Conservation (phyloP, 495 filamentous ascomycete species). For the Aspergillus hancockii region DNA sequence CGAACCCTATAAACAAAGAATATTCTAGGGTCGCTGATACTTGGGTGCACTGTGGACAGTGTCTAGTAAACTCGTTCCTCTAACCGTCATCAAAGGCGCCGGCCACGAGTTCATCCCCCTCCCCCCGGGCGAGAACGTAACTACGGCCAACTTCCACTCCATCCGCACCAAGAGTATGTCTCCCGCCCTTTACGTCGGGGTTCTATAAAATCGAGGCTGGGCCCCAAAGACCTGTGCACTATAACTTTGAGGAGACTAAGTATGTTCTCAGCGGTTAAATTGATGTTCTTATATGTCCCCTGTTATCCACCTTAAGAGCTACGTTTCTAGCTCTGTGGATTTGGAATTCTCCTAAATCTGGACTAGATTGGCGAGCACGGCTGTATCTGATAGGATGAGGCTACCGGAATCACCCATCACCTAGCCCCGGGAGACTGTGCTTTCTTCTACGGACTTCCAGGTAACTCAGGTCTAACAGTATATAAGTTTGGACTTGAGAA, state of each 20-base stretch:
- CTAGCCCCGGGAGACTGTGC: constrained; percentile 35
- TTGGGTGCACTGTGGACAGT: constrained; percentile 19
- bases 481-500: too few species aligned
- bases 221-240: constrained; percentile 26
- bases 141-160: constrained; percentile 32
- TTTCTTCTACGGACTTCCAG: constrained; percentile 37
- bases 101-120: constrained; percentile 33
- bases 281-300: constrained; percentile 30
- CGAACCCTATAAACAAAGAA: not conserved
- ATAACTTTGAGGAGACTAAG: constrained; percentile 34
- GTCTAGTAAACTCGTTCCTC: constrained; percentile 28
- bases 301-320: not conserved
- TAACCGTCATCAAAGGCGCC: constrained; percentile 36
- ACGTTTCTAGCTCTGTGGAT: not conserved
- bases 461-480: too few species aligned
- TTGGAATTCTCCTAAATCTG: not conserved
- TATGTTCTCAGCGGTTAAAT: constrained; percentile 36
- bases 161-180: constrained; percentile 33
- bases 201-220: constrained; percentile 38
- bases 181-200: constrained; percentile 32
- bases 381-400: constrained; percentile 28
- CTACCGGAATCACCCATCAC: constrained; percentile 34
- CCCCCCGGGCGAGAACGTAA: constrained; percentile 32
- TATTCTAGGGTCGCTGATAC: too few species aligned
- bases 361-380: not conserved